Conservation (phyloP, 768 basidiomycete species). For the Psilocybe cubensis region DNA sequence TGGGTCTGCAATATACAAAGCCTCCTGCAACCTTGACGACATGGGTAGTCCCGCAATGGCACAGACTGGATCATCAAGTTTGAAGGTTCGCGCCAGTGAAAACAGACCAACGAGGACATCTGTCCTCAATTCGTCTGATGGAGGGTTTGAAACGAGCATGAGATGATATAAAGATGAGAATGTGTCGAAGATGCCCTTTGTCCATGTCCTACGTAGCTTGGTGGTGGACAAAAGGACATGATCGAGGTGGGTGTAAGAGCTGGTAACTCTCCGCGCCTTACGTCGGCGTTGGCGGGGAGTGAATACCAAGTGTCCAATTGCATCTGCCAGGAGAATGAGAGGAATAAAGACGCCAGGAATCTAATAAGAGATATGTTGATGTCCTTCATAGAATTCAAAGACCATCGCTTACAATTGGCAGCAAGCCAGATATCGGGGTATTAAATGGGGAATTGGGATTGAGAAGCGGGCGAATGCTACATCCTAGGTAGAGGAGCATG, state of each 20-base stretch:
- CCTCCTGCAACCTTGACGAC: constrained; percentile 11
- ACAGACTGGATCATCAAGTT: constrained; percentile 11
- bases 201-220: constrained; percentile 6
- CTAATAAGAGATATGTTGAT: background rate
- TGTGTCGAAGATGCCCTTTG: background rate
- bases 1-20: constrained; percentile 12
- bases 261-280: background rate
- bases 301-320: constrained; percentile 9
- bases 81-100: constrained; percentile 12
- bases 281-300: constrained; percentile 2
- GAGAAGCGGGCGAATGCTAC: constrained; percentile 16
- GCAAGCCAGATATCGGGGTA: constrained; percentile 14
- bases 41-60: constrained; percentile 15
- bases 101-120: constrained; percentile 15
- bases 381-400: no score
- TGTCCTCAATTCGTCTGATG: constrained; percentile 10
- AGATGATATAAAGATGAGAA: constrained; percentile 1
- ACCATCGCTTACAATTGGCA: constrained; percentile 15
- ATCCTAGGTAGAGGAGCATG: constrained; percentile 18
- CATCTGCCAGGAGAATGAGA: constrained; percentile 1
- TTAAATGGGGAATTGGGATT: constrained; percentile 19
- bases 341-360: constrained; percentile 15
- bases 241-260: constrained; percentile 8
- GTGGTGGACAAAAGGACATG: constrained; percentile 5
- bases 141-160: constrained; percentile 8